These are phyloP conservation scores for Scheffersomyces spartinae DNA, from an alignment of 805 yeast species.

Conservation along the genomic window DNA sequence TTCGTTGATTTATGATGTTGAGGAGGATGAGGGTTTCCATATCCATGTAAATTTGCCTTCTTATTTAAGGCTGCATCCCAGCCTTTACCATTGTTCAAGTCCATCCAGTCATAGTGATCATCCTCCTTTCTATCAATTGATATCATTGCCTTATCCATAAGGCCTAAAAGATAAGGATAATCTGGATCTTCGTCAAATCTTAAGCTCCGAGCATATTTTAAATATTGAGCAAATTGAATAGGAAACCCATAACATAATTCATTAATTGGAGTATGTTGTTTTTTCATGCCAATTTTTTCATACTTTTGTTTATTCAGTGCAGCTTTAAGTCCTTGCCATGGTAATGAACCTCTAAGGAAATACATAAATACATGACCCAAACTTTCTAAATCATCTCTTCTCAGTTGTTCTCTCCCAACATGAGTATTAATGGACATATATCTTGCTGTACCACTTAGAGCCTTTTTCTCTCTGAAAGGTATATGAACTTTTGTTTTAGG, in stretches of 20 bases:
- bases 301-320: constrained; percentile 96
- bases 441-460: constrained; percentile 95
- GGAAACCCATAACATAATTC: constrained; percentile 88
- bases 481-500: constrained; percentile 93
- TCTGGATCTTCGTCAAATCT: constrained; percentile 93
- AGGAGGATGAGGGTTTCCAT: constrained; percentile 95
- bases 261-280: constrained; percentile 75
- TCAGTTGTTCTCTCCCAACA: constrained; percentile 90
- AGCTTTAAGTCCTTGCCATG: constrained; percentile 99
- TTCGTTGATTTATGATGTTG: too few relatives aligned
- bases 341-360: constrained; percentile 85
- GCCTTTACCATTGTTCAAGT: constrained; percentile 86
- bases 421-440: constrained; percentile 98
- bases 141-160: constrained; percentile 69
- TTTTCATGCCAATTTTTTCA: constrained; percentile 94
- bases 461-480: constrained; percentile 93
- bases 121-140: constrained; percentile 64
- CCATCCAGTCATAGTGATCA: constrained; percentile 97
- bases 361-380: constrained; percentile 95
- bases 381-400: constrained; percentile 94
- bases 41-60: constrained; percentile 90
- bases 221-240: constrained; percentile 83
- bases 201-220: constrained; percentile 78
- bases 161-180: constrained; percentile 71
- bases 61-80: constrained; percentile 88